These are phyloP conservation scores for Fraxinus platypoda DNA, from an alignment of 305 asterid species.

Conservation along the genomic window DNA sequence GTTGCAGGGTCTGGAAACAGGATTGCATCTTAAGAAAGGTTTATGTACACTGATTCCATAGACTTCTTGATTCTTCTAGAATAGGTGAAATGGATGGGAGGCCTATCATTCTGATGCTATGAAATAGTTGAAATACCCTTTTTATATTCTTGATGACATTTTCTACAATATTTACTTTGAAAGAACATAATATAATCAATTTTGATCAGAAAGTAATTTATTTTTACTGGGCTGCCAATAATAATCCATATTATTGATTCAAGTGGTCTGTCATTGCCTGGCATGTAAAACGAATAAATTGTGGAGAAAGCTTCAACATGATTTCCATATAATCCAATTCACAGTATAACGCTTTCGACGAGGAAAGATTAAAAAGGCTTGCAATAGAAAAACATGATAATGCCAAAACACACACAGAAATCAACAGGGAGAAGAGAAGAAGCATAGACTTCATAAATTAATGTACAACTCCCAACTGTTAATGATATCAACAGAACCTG, in stretches of 20 bases:
- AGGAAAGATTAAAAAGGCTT: not conserved
- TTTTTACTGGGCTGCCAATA: not conserved
- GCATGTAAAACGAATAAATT: not conserved
- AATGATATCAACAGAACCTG: constrained; percentile 58
- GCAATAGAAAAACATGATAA: not conserved
- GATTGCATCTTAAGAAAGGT: not conserved
- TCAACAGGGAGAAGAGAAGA: not conserved
- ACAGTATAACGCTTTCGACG: not conserved
- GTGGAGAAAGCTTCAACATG: not conserved
- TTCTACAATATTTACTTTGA: not conserved
- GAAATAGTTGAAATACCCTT: not conserved
- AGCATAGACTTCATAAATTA: not conserved
- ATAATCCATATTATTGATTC: not conserved
- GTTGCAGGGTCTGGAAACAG: not conserved
- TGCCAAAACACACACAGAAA: not conserved
- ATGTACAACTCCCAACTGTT: constrained; percentile 19
- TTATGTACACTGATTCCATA: not conserved
- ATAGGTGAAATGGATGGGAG: not conserved
- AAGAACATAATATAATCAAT: not conserved
- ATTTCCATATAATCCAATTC: not conserved
- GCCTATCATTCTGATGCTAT: not conserved
- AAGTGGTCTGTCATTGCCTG: not conserved
- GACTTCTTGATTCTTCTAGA: not conserved
- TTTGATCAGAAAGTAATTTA: not conserved
- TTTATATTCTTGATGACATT: not conserved